A percentile compares a stretch with the other conserved stretches of the same genome.
phyloP scores from a whole-genome alignment of 2,329 filamentous ascomycete species.

The Alternaria alternata region DNA sequence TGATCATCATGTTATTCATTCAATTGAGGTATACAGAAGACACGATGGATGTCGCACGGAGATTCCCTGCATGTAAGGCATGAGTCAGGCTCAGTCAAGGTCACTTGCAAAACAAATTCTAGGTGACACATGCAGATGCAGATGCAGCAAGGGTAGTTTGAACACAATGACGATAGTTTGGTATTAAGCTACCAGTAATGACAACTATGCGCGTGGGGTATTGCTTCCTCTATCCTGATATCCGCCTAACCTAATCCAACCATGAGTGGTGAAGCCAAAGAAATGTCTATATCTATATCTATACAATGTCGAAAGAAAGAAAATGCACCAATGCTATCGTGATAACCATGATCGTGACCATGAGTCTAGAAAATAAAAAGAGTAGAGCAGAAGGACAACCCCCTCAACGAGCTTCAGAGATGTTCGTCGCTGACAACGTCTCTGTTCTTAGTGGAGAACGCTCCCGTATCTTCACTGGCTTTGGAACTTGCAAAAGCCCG shows the following conservation, averaged over 20 bases:
- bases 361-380: not conserved
- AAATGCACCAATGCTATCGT: not conserved
- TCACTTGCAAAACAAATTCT: not conserved
- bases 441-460: constrained; percentile 10
- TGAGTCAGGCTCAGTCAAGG: not conserved
- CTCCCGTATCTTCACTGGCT: not conserved
- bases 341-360: not conserved
- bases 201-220: not conserved
- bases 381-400: not conserved
- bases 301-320: not conserved
- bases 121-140: not conserved
- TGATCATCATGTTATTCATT: not conserved
- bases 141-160: not conserved
- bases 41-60: not conserved
- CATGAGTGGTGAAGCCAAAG: not conserved
- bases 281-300: not conserved
- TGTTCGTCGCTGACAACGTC: not conserved
- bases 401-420: constrained; percentile 15
- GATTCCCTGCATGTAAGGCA: not conserved
- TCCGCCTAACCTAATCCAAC: not conserved
- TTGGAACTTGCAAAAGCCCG: constrained; percentile 11
- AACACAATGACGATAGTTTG: not conserved
- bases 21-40: not conserved
- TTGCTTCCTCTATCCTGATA: not conserved
- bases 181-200: not conserved